Evolutionary conservation across 2,329 filamentous ascomycete species (phyloP).

Genomic region (Monosporascus sp.): DNA sequence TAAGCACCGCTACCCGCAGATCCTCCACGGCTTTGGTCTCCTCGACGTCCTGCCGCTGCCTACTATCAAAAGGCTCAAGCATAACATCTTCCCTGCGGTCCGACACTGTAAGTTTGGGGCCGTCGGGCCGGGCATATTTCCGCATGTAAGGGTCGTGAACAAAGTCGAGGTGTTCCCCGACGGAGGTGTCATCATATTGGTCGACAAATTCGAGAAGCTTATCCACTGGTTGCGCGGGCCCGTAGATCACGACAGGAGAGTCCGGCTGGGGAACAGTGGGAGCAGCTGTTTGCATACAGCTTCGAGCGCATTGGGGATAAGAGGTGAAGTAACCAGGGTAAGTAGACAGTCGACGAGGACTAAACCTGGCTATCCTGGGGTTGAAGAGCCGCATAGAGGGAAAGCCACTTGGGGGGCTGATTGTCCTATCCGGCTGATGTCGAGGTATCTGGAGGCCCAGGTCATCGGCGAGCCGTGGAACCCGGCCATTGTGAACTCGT

Average conservation of each 20-base stretch:
- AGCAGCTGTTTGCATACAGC: slow-evolving; percentile 17
- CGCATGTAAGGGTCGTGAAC: slow-evolving; percentile 49
- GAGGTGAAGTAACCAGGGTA: slow-evolving; percentile 17
- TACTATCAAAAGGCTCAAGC: slow-evolving; percentile 39
- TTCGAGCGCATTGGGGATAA: slow-evolving; percentile 9
- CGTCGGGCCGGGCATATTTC: slow-evolving; percentile 47
- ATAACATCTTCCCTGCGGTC: slow-evolving; percentile 43
- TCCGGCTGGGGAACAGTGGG: background rate
- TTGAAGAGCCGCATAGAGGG: slow-evolving; percentile 3
- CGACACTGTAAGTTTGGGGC: slow-evolving; percentile 44
- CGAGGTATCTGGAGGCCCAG: background rate
- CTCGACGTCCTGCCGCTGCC: slow-evolving; percentile 29
- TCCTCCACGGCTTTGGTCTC: slow-evolving; percentile 30
- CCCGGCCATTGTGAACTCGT: slow-evolving; percentile 9
- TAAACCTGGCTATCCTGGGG: background rate
- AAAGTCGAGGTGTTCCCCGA: slow-evolving; percentile 49
- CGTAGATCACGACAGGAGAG: background rate
- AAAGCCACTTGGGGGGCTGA: background rate
- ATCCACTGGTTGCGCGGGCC: slow-evolving; percentile 21
- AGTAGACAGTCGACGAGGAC: slow-evolving; percentile 14
- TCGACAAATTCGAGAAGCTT: slow-evolving; percentile 50
- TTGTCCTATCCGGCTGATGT: background rate
- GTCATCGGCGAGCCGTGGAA: background rate
- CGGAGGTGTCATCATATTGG: slow-evolving; percentile 40
- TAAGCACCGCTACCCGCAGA: slow-evolving; percentile 36